These are phyloP conservation scores for Marasmius sp. DNA, from an alignment of 1,284 basidiomycete species.

Conservation along the genomic window DNA sequence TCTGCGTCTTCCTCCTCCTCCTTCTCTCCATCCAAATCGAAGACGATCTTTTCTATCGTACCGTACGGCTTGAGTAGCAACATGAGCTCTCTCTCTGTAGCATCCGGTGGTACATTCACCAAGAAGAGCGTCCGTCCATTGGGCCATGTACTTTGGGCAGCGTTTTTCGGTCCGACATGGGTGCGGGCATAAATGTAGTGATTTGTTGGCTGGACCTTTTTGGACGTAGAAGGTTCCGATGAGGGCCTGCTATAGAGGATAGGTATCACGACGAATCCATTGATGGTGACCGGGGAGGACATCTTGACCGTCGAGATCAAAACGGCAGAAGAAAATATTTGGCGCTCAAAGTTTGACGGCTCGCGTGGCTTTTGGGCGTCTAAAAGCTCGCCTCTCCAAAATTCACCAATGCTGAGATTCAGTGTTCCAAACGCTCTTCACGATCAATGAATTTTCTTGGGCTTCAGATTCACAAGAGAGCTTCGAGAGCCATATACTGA, in stretches of 20 bases:
- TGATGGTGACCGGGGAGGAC: conserved; percentile 31
- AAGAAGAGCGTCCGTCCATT: conserved; percentile 80
- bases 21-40: conserved; percentile 47
- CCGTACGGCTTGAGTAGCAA: conserved; percentile 75
- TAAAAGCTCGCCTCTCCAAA: neutral
- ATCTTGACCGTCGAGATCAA: conserved; percentile 7
- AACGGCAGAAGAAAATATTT: neutral
- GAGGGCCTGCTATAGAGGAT: conserved; percentile 51
- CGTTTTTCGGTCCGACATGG: conserved; percentile 51
- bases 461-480: too few species aligned
- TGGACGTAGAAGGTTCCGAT: neutral
- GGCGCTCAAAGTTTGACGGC: neutral
- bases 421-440: neutral
- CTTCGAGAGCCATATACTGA: too few species aligned
- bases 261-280: conserved; percentile 63
- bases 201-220: conserved; percentile 23
- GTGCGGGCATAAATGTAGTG: conserved; percentile 65
- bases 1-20: conserved; percentile 39
- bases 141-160: conserved; percentile 42
- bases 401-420: neutral
- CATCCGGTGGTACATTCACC: conserved; percentile 84
- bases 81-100: conserved; percentile 74
- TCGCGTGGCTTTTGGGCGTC: neutral
- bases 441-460: too few species aligned
- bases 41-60: conserved; percentile 72